A percentile compares a stretch with the other conserved stretches of the same genome.
phyloP scores from a whole-genome alignment of 768 basidiomycete species.

The Tylopilus sp. region DNA sequence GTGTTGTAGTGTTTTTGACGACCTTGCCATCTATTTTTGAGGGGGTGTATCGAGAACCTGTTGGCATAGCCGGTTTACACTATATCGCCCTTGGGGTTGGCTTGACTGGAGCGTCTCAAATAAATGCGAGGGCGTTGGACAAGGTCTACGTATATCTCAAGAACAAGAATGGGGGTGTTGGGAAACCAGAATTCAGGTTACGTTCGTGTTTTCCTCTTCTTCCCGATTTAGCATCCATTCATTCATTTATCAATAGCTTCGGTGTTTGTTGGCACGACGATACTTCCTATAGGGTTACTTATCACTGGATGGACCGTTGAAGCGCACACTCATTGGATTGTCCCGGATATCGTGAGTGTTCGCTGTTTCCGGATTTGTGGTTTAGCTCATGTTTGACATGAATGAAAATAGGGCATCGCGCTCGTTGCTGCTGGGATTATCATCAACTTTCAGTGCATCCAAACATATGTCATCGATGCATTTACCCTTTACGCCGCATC shows the following conservation, averaged over 20 bases:
- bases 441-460: conserved; percentile 57
- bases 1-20: conserved; percentile 58
- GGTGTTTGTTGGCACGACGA: conserved; percentile 54
- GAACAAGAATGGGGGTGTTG: conserved; percentile 49
- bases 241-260: conserved; percentile 39
- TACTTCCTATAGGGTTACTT: conserved; percentile 65
- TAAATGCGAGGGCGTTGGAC: conserved; percentile 58
- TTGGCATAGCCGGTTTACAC: conserved; percentile 62
- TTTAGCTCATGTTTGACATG: background rate
- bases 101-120: conserved; percentile 46
- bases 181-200: conserved; percentile 52
- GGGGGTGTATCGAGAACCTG: conserved; percentile 47
- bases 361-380: background rate
- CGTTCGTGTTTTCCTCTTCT: conserved; percentile 30
- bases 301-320: conserved; percentile 71
- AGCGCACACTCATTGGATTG: conserved; percentile 62
- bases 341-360: conserved; percentile 54
- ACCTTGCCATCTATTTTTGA: conserved; percentile 60
- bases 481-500: conserved; percentile 70
- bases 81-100: conserved; percentile 73
- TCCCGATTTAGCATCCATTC: background rate
- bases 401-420: conserved; percentile 48
- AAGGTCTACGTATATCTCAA: conserved; percentile 48
- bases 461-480: conserved; percentile 65
- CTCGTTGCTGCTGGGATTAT: conserved; percentile 57